Percentiles rank a stretch among this genome's conserved stretches.
phyloP scores from a whole-genome alignment of 2,329 filamentous ascomycete genomes.

The Fusarium fracticaudum region DNA sequence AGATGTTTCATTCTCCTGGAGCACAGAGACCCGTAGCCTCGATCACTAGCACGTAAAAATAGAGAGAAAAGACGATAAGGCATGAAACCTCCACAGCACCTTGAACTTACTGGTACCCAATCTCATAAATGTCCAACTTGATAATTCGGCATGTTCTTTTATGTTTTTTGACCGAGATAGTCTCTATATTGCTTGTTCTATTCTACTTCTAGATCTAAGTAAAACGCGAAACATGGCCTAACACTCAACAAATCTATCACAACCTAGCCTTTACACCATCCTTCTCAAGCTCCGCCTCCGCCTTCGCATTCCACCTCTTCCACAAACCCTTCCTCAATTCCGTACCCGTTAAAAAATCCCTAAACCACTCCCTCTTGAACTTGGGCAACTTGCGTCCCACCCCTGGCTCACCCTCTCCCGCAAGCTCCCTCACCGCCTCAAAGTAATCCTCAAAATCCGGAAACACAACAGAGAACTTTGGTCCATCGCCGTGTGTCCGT shows the following conservation, averaged over 20 bases:
- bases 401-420: conserved; percentile 56
- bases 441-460: conserved; percentile 74
- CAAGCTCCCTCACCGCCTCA: conserved; percentile 61
- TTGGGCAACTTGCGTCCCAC: conserved; percentile 56
- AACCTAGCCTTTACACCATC: neutral
- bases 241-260: neutral
- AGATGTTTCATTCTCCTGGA: neutral
- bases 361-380: conserved; percentile 58
- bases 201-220: neutral
- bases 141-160: neutral
- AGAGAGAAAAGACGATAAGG: neutral
- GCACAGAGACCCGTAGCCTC: rapidly evolving
- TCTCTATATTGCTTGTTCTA: neutral
- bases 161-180: rapidly evolving
- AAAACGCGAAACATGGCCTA: rapidly evolving
- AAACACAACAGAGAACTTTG: conserved; percentile 64
- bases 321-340: conserved; percentile 67
- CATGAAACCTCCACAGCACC: rapidly evolving
- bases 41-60: too few species aligned
- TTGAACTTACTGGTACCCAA: neutral
- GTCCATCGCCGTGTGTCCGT: conserved; percentile 62
- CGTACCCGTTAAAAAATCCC: conserved; percentile 63
- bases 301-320: conserved; percentile 57
- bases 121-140: neutral
- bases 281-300: neutral